Evolutionary conservation across 2,329 filamentous ascomycete species (phyloP).

Genomic region (Microdochium trichocladiopsis): DNA sequence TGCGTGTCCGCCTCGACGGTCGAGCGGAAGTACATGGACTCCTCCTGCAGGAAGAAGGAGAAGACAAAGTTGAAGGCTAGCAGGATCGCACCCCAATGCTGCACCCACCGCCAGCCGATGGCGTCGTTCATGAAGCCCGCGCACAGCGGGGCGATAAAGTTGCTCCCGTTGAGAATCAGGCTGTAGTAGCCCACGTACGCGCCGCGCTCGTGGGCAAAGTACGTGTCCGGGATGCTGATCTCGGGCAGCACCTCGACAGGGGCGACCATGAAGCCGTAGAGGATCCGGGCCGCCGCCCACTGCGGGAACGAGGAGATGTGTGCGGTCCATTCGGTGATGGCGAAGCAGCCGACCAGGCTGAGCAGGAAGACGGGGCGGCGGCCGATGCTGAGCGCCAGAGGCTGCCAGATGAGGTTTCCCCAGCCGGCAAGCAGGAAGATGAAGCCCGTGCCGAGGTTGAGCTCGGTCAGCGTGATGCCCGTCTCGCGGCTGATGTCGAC

Average conservation of each 20-base stretch:
- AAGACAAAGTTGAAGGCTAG: slow-evolving; percentile 38
- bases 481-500: slow-evolving; percentile 38
- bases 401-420: slow-evolving; percentile 44
- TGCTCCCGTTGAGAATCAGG: slow-evolving; percentile 33
- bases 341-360: slow-evolving; percentile 21
- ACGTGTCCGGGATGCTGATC: slow-evolving; percentile 24
- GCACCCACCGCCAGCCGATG: slow-evolving; percentile 41
- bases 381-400: slow-evolving; percentile 44
- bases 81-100: slow-evolving; percentile 49
- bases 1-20: not conserved
- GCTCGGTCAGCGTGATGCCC: slow-evolving; percentile 31
- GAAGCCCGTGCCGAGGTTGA: slow-evolving; percentile 42
- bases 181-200: slow-evolving; percentile 33
- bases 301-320: slow-evolving; percentile 9
- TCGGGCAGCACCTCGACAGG: slow-evolving; percentile 21
- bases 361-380: slow-evolving; percentile 38
- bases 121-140: slow-evolving; percentile 41
- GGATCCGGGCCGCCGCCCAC: slow-evolving; percentile 13
- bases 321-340: slow-evolving; percentile 28
- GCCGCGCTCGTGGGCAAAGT: slow-evolving; percentile 35
- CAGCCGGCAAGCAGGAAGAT: slow-evolving; percentile 45
- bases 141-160: slow-evolving; percentile 38
- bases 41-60: slow-evolving; percentile 52
- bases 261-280: slow-evolving; percentile 15
- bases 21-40: slow-evolving; percentile 44